Evolutionary conservation across 1,139 yeast species (phyloP).

Genomic region (Kluyveromyces sp.): DNA sequence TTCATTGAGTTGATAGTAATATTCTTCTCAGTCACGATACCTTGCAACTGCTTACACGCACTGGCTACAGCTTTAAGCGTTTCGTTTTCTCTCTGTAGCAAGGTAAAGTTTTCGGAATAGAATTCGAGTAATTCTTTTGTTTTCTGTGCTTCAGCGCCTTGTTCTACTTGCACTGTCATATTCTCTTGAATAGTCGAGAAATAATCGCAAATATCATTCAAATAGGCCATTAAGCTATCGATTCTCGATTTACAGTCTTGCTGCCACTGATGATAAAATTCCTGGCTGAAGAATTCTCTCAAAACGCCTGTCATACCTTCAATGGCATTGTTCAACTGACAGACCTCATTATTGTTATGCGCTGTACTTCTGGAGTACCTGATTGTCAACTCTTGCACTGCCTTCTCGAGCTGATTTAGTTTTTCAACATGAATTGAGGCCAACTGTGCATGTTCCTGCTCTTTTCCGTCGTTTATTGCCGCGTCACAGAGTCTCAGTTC

Average conservation of each 20-base stretch:
- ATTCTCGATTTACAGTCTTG: neutral
- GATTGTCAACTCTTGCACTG: neutral
- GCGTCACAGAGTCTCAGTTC: neutral
- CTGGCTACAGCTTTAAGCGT: constrained; percentile 1
- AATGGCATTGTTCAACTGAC: constrained; percentile 1
- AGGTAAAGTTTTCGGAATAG: neutral
- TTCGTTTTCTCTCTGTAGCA: constrained; percentile 4
- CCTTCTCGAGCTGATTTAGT: neutral
- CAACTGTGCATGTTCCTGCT: neutral
- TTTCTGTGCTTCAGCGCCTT: neutral
- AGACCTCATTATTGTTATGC: neutral
- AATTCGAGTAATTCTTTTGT: neutral
- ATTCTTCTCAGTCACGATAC: neutral
- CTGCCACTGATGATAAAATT: constrained; percentile 1
- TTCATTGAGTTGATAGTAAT: neutral
- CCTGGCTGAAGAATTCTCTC: constrained; percentile 1
- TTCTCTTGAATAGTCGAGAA: neutral
- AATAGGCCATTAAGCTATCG: constrained; percentile 4
- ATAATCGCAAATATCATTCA: constrained; percentile 4
- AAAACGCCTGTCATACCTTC: constrained; percentile 5
- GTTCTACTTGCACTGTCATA: neutral
- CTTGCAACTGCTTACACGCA: constrained; percentile 1
- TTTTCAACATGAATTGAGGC: neutral
- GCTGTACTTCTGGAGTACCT: neutral
- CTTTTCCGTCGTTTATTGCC: neutral